A percentile compares a stretch with the other conserved stretches of the same genome.
phyloP scores from a whole-genome alignment of 1,284 basidiomycete genomes.

The Exobasidium cylindrosporum region DNA sequence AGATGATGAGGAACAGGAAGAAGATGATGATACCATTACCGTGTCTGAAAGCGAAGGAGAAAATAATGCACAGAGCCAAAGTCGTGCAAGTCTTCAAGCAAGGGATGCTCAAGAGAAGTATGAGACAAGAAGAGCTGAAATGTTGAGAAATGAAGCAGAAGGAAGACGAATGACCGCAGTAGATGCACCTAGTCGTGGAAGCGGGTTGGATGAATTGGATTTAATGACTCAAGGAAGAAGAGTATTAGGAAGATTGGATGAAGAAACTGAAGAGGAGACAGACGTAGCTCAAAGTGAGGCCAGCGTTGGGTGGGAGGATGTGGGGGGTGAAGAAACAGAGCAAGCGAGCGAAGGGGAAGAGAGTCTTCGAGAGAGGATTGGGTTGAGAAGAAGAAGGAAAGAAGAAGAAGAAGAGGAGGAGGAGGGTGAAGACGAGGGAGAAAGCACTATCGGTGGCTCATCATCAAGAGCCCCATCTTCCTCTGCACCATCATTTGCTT shows the following conservation, averaged over 20 bases:
- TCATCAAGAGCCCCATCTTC: slow-evolving; percentile 4
- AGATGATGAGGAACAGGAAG: slow-evolving; percentile 13
- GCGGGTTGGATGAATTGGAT: slow-evolving; percentile 24
- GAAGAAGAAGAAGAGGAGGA: slow-evolving; percentile 5
- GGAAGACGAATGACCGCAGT: slow-evolving; percentile 35
- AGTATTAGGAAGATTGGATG: slow-evolving; percentile 41
- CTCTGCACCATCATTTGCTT: slow-evolving; percentile 2
- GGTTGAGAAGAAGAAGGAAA: slow-evolving; percentile 4
- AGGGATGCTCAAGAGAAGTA: slow-evolving; percentile 30
- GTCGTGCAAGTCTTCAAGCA: slow-evolving; percentile 28
- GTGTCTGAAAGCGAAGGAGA: slow-evolving; percentile 13
- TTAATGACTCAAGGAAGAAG: slow-evolving; percentile 26
- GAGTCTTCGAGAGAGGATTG: background rate
- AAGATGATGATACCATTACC: slow-evolving; percentile 20
- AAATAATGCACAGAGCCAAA: slow-evolving; percentile 20
- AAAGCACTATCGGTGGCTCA: slow-evolving; percentile 11
- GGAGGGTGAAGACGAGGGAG: background rate
- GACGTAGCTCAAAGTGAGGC: slow-evolving; percentile 21
- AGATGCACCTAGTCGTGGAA: slow-evolving; percentile 20
- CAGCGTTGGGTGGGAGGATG: slow-evolving; percentile 12
- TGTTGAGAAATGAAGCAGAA: slow-evolving; percentile 30
- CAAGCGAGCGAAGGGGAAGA: background rate
- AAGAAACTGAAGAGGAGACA: slow-evolving; percentile 50
- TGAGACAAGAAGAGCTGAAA: slow-evolving; percentile 27
- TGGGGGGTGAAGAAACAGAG: slow-evolving; percentile 11